These are phyloP conservation scores for Macrophomina phaseolina DNA, from an alignment of 2,329 filamentous ascomycete genomes.

Conservation along the genomic window DNA sequence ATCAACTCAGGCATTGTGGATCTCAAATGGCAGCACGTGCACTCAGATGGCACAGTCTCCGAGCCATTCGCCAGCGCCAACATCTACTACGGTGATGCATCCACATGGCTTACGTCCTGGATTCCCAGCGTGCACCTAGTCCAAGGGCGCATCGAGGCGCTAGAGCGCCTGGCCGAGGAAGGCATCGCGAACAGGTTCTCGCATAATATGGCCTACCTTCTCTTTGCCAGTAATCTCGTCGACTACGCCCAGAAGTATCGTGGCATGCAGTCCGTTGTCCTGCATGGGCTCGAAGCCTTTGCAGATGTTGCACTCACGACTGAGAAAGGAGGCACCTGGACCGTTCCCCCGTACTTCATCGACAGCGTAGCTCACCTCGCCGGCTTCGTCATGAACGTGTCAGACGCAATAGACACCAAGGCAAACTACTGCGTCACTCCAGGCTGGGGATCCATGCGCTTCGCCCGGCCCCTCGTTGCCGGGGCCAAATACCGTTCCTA, in stretches of 20 bases:
- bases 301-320: conserved; percentile 27
- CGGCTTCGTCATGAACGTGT: conserved; percentile 37
- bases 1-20: too few relatives aligned
- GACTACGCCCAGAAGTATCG: conserved; percentile 43
- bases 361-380: conserved; percentile 36
- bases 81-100: too few relatives aligned
- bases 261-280: conserved; percentile 45
- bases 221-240: conserved; percentile 33
- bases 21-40: too few relatives aligned
- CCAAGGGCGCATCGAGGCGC: too few relatives aligned
- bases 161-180: too few relatives aligned
- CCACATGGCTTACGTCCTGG: too few relatives aligned
- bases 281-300: conserved; percentile 45
- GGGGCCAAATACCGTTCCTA: conserved; percentile 33
- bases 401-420: conserved; percentile 31
- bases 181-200: too few relatives aligned
- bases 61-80: too few relatives aligned
- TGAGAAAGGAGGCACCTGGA: conserved; percentile 25
- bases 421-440: conserved; percentile 34
- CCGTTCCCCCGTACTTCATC: conserved; percentile 33
- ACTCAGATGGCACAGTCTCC: too few relatives aligned
- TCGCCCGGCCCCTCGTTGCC: conserved; percentile 31
- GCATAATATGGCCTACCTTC: too few relatives aligned
- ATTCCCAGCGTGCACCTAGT: too few relatives aligned
- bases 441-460: conserved; percentile 35